Evolutionary conservation across 164 flowering plant genomes (phyloP).

Genomic region (Cinnamomum micranthum): DNA sequence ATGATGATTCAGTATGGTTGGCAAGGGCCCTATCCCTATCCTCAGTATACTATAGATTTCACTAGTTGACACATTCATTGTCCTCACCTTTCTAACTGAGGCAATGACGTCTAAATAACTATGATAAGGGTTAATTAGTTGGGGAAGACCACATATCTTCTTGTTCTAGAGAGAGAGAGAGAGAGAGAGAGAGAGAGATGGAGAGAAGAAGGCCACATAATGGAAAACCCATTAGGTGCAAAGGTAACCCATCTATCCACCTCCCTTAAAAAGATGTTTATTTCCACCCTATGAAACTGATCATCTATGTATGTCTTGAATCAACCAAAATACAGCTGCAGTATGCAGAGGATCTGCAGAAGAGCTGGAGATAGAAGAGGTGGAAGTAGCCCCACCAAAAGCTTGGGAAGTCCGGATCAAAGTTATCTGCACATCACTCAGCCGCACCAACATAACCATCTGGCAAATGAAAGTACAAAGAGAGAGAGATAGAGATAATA

Average conservation of each 20-base stretch:
- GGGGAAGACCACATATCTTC: too few species aligned
- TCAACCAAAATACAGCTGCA: conserved; percentile 35
- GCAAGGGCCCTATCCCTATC: too few species aligned
- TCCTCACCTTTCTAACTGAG: too few species aligned
- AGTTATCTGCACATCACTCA: conserved; percentile 56
- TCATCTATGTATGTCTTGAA: too few species aligned
- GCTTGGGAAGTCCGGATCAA: conserved; percentile 54
- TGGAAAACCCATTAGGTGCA: background rate
- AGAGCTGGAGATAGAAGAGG: conserved; percentile 46
- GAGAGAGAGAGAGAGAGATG: background rate
- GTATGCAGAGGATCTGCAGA: conserved; percentile 43
- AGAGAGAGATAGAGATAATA: too few species aligned
- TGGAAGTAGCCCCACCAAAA: conserved; percentile 56
- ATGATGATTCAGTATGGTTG: too few species aligned
- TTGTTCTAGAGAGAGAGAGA: background rate
- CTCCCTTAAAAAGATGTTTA: background rate
- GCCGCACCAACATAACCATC: conserved; percentile 48
- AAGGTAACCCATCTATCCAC: background rate
- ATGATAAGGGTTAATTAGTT: too few species aligned
- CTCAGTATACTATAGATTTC: too few species aligned
- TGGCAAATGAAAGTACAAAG: conserved; percentile 35
- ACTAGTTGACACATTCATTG: too few species aligned
- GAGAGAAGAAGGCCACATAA: background rate
- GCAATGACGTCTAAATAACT: too few species aligned
- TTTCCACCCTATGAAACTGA: background rate